Percentiles rank a stretch among this genome's conserved stretches.
Conservation (phyloP, 2,329 filamentous ascomycete genomes). For the Fusarium sp. region DNA sequence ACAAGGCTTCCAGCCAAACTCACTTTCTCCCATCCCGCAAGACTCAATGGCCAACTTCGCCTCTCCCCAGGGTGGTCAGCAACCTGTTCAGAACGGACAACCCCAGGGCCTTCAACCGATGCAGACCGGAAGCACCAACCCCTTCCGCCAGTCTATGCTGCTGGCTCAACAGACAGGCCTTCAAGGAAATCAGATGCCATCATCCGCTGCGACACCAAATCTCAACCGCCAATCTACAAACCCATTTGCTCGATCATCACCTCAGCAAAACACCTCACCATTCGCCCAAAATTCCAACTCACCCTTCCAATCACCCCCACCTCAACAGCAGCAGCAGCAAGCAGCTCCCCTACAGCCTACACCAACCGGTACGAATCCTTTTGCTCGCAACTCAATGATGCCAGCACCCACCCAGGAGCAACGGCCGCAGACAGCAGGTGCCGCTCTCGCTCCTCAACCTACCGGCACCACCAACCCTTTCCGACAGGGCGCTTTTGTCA, state of each 20-base stretch:
- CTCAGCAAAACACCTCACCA: conserved; percentile 58
- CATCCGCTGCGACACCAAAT: conserved; percentile 60
- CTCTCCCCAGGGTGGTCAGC: conserved; percentile 41
- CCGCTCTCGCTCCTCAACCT: conserved; percentile 77
- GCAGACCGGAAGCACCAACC: conserved; percentile 78
- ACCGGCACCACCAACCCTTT: conserved; percentile 97
- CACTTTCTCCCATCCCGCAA: conserved; percentile 71
- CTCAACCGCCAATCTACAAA: conserved; percentile 81
- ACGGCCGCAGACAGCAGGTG: conserved; percentile 62
- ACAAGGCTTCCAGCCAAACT: conserved; percentile 67
- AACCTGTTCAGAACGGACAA: conserved; percentile 42
- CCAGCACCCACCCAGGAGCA: conserved; percentile 55
- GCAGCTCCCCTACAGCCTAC: conserved; percentile 62
- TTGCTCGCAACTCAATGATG: conserved; percentile 62
- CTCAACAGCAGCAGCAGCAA: conserved; percentile 50
- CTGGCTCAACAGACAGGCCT: conserved; percentile 70
- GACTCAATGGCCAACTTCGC: conserved; percentile 59
- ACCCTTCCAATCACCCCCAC: conserved; percentile 62
- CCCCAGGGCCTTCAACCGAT: conserved; percentile 48
- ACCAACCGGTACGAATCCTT: conserved; percentile 73
- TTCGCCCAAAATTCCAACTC: conserved; percentile 58
- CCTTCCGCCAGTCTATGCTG: conserved; percentile 94
- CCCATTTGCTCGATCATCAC: conserved; percentile 82
- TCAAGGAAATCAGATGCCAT: conserved; percentile 53
- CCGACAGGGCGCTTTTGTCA: conserved; percentile 90